A percentile compares a stretch with the other conserved stretches of the same genome.
Conservation (phyloP, 768 basidiomycete species). For the Floccularia luteovirens region DNA sequence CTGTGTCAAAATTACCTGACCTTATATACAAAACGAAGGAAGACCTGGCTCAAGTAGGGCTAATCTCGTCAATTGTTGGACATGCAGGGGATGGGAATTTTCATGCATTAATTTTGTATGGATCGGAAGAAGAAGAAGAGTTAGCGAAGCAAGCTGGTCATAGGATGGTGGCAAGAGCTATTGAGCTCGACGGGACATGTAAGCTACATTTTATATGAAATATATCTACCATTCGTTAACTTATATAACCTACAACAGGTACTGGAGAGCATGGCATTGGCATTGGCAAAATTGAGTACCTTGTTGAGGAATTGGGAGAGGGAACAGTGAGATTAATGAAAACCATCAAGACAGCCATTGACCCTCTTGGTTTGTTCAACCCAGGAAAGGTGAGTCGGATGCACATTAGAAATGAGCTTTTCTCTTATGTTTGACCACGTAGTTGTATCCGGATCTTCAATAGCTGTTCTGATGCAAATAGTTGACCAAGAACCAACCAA, state of each 20-base stretch:
- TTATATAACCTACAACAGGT: slow-evolving; percentile 24
- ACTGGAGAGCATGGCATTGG: slow-evolving; percentile 88
- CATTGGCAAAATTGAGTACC: slow-evolving; percentile 73
- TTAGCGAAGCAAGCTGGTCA: slow-evolving; percentile 38
- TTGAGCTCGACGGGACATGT: slow-evolving; percentile 75
- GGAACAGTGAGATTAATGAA: slow-evolving; percentile 85
- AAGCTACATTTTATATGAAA: slow-evolving; percentile 10
- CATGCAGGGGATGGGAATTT: slow-evolving; percentile 69
- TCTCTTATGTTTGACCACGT: too few relatives aligned
- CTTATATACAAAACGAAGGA: slow-evolving; percentile 64
- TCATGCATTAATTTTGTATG: slow-evolving; percentile 49
- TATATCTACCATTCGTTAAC: neutral
- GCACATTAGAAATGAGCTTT: too few relatives aligned
- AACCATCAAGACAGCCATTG: slow-evolving; percentile 65
- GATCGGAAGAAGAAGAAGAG: slow-evolving; percentile 44
- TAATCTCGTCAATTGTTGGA: slow-evolving; percentile 60
- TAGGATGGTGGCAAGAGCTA: slow-evolving; percentile 60
- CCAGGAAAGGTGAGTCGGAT: slow-evolving; percentile 74
- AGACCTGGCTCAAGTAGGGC: slow-evolving; percentile 49
- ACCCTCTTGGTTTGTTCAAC: slow-evolving; percentile 73
- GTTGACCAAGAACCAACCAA: too few relatives aligned
- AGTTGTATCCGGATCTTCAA: too few relatives aligned
- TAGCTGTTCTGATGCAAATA: too few relatives aligned
- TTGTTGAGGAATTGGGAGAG: slow-evolving; percentile 71
- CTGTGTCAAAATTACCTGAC: slow-evolving; percentile 56